These are phyloP conservation scores for Prunus kanzakura DNA, from an alignment of 306 rosid genomes.

Conservation along the genomic window DNA sequence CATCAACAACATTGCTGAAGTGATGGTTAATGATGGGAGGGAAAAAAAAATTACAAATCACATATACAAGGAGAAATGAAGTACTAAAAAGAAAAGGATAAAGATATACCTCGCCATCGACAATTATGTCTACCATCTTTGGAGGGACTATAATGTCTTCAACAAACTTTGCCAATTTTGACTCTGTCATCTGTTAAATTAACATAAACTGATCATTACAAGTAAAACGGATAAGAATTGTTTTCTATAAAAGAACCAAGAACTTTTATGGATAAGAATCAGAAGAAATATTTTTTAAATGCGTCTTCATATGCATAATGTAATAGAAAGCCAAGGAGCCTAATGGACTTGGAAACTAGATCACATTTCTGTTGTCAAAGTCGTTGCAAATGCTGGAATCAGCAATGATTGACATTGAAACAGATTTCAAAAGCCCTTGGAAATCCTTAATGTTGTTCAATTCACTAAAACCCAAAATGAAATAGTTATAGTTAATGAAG, in stretches of 20 bases:
- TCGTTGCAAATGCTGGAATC: not conserved
- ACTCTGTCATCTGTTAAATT: constrained; percentile 75
- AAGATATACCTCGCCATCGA: constrained; percentile 83
- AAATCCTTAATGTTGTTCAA: not conserved
- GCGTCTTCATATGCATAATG: not conserved
- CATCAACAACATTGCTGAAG: not conserved
- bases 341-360: not conserved
- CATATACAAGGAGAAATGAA: constrained; percentile 4
- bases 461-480: not conserved
- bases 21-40: not conserved
- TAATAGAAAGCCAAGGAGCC: not conserved
- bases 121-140: constrained; percentile 87
- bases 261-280: not conserved
- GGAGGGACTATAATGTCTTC: constrained; percentile 98
- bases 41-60: not conserved
- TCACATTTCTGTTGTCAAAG: not conserved
- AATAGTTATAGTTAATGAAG: not conserved
- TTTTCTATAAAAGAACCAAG: too few species aligned
- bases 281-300: not conserved
- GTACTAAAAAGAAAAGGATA: not conserved
- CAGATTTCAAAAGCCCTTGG: not conserved
- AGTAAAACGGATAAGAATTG: constrained; percentile 15
- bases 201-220: constrained; percentile 20
- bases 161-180: constrained; percentile 89
- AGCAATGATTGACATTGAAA: not conserved